phyloP scores from a whole-genome alignment of 2,329 filamentous ascomycete species.

The Trichoderma oligosporum region DNA sequence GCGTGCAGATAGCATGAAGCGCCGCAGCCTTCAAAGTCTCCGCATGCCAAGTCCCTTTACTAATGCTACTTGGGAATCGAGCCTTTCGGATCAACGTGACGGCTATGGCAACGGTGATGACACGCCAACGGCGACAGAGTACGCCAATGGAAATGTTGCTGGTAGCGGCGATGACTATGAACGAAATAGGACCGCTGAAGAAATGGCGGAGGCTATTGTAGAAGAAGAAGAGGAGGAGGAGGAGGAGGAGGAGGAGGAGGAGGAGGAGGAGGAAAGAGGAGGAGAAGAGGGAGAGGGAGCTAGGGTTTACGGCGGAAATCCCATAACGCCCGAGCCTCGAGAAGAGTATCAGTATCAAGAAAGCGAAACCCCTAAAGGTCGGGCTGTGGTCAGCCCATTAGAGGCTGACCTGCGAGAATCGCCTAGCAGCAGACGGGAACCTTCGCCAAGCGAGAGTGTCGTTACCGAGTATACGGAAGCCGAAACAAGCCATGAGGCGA shows the following conservation, averaged over 20 bases:
- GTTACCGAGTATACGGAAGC: conserved; percentile 33
- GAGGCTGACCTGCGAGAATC: background rate
- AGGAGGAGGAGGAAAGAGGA: conserved; percentile 2
- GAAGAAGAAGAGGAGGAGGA: background rate
- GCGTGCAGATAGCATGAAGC: conserved; percentile 71
- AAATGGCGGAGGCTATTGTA: background rate
- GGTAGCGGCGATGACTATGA: background rate
- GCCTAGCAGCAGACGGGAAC: conserved; percentile 20
- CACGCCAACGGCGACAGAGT: background rate
- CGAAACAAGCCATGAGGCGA: conserved; percentile 36
- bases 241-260: background rate
- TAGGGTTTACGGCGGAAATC: background rate
- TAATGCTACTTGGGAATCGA: conserved; percentile 49
- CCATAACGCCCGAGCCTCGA: conserved; percentile 6
- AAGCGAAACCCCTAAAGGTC: background rate
- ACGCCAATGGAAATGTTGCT: background rate
- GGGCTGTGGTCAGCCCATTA: background rate
- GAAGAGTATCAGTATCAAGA: background rate
- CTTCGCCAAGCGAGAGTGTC: conserved; percentile 19
- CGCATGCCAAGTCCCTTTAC: conserved; percentile 77
- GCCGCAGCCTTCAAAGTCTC: conserved; percentile 71
- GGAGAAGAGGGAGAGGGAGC: background rate
- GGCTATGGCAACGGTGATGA: conserved; percentile 25
- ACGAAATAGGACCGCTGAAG: background rate
- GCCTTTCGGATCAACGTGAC: conserved; percentile 26